Evolutionary conservation across 2,329 filamentous ascomycete genomes (phyloP).

Genomic region (Hymenoscyphus scutula): DNA sequence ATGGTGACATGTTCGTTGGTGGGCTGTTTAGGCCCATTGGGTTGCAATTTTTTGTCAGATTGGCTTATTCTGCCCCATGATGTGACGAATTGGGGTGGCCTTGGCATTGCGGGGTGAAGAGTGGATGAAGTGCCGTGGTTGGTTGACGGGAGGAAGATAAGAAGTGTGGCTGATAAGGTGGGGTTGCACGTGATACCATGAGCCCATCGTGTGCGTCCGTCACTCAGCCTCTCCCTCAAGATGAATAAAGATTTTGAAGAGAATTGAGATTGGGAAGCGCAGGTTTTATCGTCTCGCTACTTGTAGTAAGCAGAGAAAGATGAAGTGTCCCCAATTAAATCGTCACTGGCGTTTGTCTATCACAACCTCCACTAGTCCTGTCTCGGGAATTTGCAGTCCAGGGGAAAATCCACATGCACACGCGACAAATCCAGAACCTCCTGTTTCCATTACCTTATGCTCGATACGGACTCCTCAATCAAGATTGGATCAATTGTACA

Average conservation of each 20-base stretch:
- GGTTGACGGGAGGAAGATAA: not conserved
- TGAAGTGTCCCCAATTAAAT: not conserved
- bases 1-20: not conserved
- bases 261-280: no score
- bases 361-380: no score
- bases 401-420: not conserved
- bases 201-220: no score
- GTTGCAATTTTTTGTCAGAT: not conserved
- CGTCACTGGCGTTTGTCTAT: not conserved
- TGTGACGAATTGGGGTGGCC: no score
- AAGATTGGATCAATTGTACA: no score
- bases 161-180: not conserved
- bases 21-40: not conserved
- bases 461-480: not conserved
- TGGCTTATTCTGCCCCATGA: not conserved
- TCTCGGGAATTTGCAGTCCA: not conserved
- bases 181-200: not conserved
- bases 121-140: not conserved
- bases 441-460: no score
- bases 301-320: not conserved
- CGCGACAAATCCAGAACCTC: not conserved
- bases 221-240: no score
- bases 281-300: not conserved
- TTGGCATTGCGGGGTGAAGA: no score
- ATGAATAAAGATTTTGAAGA: no score